phyloP scores from a whole-genome alignment of 176 grass and related monocot species.

The Oryza australiensis region DNA sequence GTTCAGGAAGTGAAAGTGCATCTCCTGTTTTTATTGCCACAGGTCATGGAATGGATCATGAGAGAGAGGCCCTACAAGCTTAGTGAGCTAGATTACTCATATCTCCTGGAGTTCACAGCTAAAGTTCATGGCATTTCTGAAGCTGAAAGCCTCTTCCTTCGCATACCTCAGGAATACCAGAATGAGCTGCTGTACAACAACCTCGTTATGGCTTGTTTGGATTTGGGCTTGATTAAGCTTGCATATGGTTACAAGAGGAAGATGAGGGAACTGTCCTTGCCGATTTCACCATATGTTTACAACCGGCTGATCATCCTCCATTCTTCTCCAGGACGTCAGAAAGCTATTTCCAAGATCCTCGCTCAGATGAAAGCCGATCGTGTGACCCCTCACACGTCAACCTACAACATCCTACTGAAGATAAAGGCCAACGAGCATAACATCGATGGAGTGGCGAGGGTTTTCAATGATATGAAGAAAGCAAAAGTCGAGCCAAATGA shows the following conservation, averaged over 20 bases:
- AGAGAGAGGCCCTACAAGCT: constrained; percentile 95
- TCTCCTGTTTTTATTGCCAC: constrained; percentile 4
- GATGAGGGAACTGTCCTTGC: constrained; percentile 72
- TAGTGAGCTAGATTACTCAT: constrained; percentile 86
- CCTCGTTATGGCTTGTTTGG: constrained; percentile 77
- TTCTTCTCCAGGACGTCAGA: constrained; percentile 68
- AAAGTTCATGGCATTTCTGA: constrained; percentile 81
- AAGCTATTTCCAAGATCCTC: constrained; percentile 75
- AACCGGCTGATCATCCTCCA: constrained; percentile 90
- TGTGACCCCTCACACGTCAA: constrained; percentile 67
- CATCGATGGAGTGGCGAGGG: constrained; percentile 72
- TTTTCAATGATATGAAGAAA: constrained; percentile 80
- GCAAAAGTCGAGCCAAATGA: constrained; percentile 88
- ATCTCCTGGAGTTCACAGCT: constrained; percentile 85
- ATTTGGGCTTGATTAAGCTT: constrained; percentile 73
- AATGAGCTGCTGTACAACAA: constrained; percentile 96
- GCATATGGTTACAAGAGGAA: constrained; percentile 93
- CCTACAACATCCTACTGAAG: constrained; percentile 93
- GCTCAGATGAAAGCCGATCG: constrained; percentile 79
- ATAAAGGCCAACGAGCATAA: constrained; percentile 89
- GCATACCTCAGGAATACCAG: constrained; percentile 57
- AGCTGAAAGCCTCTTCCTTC: constrained; percentile 83
- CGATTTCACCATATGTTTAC: constrained; percentile 70
- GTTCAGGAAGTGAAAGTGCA: constrained; percentile 1
- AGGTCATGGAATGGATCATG: constrained; percentile 99